phyloP scores from a whole-genome alignment of 1,284 basidiomycete species.

The Malassezia brasiliensis region DNA sequence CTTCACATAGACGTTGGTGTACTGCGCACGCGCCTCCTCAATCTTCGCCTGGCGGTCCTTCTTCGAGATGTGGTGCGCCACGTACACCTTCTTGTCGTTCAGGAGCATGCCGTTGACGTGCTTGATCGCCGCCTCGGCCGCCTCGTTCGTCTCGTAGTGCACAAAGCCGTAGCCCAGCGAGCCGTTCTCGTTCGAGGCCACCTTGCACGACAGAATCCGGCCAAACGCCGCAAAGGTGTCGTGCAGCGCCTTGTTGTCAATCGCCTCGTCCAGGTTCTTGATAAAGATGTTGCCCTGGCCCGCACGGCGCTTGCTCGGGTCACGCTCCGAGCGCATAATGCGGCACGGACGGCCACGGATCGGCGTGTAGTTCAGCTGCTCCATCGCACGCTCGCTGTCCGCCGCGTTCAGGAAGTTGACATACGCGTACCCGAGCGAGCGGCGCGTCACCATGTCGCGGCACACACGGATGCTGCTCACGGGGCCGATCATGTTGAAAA shows the following conservation, averaged over 20 bases:
- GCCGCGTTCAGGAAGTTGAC: constrained; percentile 95
- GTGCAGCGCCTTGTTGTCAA: constrained; percentile 99
- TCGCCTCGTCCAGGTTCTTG: constrained; percentile 95
- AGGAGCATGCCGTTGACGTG: constrained; percentile 98
- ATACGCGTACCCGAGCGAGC: constrained; percentile 98
- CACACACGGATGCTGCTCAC: constrained; percentile 99
- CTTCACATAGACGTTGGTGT: constrained; percentile 98
- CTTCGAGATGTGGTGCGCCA: constrained; percentile 93
- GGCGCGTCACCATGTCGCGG: constrained; percentile 97
- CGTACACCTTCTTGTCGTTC: constrained; percentile 81
- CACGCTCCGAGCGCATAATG: constrained; percentile 99
- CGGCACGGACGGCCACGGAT: constrained; percentile 98
- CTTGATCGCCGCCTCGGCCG: constrained; percentile 82
- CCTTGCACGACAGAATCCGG: constrained; percentile 98
- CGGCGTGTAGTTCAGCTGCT: constrained; percentile 97
- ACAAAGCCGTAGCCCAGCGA: constrained; percentile 74
- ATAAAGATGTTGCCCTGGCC: constrained; percentile 99
- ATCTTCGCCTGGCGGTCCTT: constrained; percentile 75
- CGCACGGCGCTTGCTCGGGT: constrained; percentile 96
- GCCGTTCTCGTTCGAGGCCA: constrained; percentile 56
- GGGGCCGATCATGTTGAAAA: constrained; percentile 99
- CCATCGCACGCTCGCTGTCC: constrained; percentile 97
- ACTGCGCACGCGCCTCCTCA: constrained; percentile 91
- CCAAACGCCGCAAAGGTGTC: constrained; percentile 99
- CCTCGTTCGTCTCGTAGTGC: constrained; percentile 96